These are phyloP conservation scores for Primulina tabacum DNA, from an alignment of 257 asterid species.

Conservation along the genomic window DNA sequence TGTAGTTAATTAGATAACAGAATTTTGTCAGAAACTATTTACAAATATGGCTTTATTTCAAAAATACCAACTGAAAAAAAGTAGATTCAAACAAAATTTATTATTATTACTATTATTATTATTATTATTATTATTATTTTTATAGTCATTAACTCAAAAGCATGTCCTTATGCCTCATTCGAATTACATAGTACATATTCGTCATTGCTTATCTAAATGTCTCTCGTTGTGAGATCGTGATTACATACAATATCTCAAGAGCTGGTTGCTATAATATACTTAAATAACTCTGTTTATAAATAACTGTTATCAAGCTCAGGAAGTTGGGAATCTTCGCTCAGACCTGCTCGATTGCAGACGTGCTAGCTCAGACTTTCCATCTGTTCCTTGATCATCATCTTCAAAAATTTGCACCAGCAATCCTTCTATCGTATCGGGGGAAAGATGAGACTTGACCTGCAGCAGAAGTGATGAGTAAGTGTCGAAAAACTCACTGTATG, in stretches of 20 bases:
- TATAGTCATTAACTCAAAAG: too few species aligned
- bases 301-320: constrained; percentile 25
- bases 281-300: background rate
- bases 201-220: background rate
- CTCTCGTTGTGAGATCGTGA: background rate
- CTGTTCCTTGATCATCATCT: constrained; percentile 25
- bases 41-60: too few species aligned
- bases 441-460: constrained; percentile 32
- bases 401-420: constrained; percentile 48
- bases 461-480: constrained; percentile 32
- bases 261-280: too few species aligned
- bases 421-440: constrained; percentile 45
- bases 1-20: too few species aligned
- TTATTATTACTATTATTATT: too few species aligned
- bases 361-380: constrained; percentile 25
- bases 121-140: too few species aligned
- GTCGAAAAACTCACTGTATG: constrained; percentile 44
- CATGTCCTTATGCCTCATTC: too few species aligned
- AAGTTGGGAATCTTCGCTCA: constrained; percentile 27
- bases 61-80: too few species aligned
- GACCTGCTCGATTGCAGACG: constrained; percentile 30
- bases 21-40: too few species aligned
- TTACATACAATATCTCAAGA: too few species aligned
- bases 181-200: background rate
- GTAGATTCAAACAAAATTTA: too few species aligned